Base-by-base conservation (phyloP, 768 basidiomycete genomes). In the Leccinellum rugosiceps region DNA sequence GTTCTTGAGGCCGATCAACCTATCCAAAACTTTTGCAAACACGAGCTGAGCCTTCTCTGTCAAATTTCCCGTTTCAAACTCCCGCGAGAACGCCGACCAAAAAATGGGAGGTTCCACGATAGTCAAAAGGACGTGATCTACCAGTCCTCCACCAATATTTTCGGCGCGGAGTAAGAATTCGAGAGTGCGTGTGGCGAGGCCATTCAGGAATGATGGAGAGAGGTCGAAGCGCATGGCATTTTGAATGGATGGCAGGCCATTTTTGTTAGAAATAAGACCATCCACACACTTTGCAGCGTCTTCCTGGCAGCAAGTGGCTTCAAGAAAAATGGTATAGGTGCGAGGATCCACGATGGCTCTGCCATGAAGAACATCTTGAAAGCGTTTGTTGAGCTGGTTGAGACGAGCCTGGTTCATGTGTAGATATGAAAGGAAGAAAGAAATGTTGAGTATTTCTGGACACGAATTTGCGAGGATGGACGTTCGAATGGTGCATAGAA, bases 41-140 rank as follows among this genome's bases (percentile, higher is more conserved):
- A 71, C 66, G 34, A 63, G 58, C 57, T 80, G 76, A 2, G 74
- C 77, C 0, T 65, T 56, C 15, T 75, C 74, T 8, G 60, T 25
- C 45, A 82, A 66, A 0, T 58, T 30, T 15, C 69, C 69, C 0
- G 57, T 57, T 49, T 73, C 62, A 34, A 78, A 81, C 10, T 68
- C 76, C 17, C 58, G 51, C 0, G 59, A 53, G 53, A 79, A 77
- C 1, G 65, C 55, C 11, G 57, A 58, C 81, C 81, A 85, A 59
- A 84, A 84, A 15, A 83, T 73, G 0, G 81, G 76, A 3, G 83
- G 84, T 0, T 84, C 76, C 7, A 79, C 77, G 9, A 85, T 77
- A 2, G 64, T 59, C 41, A 67, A 17, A 25, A 86, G 55, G n/a
- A 84, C 63, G 28, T 70, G 65, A n/a, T 74, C 62, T 1, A 86